Evolutionary conservation across 352 stramenopile genomes (phyloP).

Genomic region (Phytopythium delawarense): DNA sequence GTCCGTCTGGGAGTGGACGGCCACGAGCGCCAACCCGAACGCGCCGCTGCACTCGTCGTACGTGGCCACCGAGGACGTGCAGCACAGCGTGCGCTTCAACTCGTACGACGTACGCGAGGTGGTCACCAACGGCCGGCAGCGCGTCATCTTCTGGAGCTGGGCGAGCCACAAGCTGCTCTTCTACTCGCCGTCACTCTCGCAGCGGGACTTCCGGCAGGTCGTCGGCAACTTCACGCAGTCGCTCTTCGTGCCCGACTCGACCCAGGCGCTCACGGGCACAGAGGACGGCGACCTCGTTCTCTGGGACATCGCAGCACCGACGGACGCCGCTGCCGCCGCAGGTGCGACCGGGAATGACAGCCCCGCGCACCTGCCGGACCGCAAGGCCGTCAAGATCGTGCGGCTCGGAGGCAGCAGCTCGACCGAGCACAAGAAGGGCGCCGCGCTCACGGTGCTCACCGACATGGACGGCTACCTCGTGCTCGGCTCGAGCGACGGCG

Average conservation of each 20-base stretch:
- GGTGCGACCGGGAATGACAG: no score
- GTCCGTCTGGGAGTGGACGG: constrained; percentile 87
- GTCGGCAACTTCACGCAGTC: constrained; percentile 85
- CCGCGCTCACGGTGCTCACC: constrained; percentile 49
- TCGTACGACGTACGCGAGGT: constrained; percentile 85
- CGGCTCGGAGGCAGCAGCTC: constrained; percentile 39
- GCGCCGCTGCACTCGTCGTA: constrained; percentile 49
- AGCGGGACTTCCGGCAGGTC: constrained; percentile 76
- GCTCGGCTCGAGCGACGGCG: constrained; percentile 85
- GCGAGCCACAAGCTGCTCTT: constrained; percentile 71
- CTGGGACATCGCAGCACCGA: constrained; percentile 65
- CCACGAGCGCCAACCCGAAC: constrained; percentile 16
- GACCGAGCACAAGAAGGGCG: constrained; percentile 41
- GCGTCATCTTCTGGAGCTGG: constrained; percentile 91
- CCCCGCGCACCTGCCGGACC: constrained; percentile 40
- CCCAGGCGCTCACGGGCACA: constrained; percentile 82
- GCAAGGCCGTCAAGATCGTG: constrained; percentile 83
- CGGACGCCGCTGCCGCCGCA: constrained; percentile 3
- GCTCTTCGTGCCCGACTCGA: constrained; percentile 84
- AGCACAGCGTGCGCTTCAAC: constrained; percentile 88
- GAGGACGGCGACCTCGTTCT: constrained; percentile 85
- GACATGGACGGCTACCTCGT: constrained; percentile 90
- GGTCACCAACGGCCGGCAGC: constrained; percentile 82
- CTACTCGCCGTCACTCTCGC: constrained; percentile 80
- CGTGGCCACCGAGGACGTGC: constrained; percentile 70